Conservation (phyloP, 345 rosid species). For the Eutrema heterophyllum region DNA sequence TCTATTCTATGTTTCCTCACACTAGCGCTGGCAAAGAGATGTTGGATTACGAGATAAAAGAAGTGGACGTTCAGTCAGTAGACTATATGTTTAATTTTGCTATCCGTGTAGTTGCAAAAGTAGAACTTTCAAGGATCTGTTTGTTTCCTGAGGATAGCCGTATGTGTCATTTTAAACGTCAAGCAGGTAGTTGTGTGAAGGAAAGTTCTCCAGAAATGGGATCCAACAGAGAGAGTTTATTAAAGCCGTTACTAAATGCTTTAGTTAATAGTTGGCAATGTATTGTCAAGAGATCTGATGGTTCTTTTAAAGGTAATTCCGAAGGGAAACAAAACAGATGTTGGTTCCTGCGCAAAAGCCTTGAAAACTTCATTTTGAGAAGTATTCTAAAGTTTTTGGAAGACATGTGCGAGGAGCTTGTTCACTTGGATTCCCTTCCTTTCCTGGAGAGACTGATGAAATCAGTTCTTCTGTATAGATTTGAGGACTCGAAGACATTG, state of each 20-base stretch:
- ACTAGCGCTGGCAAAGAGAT: slow-evolving; percentile 40
- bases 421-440: slow-evolving; percentile 51
- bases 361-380: slow-evolving; percentile 69
- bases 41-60: slow-evolving; percentile 48
- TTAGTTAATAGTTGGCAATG: slow-evolving; percentile 62
- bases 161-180: slow-evolving; percentile 23
- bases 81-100: slow-evolving; percentile 49
- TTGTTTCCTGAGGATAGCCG: slow-evolving; percentile 49
- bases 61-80: slow-evolving; percentile 40
- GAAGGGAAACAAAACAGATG: slow-evolving; percentile 28
- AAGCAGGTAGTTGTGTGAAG: slow-evolving; percentile 31
- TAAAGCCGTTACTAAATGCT: slow-evolving; percentile 44
- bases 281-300: slow-evolving; percentile 49
- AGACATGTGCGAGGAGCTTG: slow-evolving; percentile 49
- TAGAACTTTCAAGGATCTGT: slow-evolving; percentile 49
- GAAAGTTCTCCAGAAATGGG: slow-evolving; percentile 26
- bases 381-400: slow-evolving; percentile 44
- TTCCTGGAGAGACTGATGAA: slow-evolving; percentile 65
- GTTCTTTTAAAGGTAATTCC: slow-evolving; percentile 27
- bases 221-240: slow-evolving; percentile 33
- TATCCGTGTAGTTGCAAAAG: slow-evolving; percentile 54
- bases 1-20: slow-evolving; percentile 40
- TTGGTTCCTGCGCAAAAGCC: slow-evolving; percentile 47
- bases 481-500: slow-evolving; percentile 65
- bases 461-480: slow-evolving; percentile 65